Evolutionary conservation across 2,329 filamentous ascomycete species (phyloP).

Genomic region (Aspergillus sp.): DNA sequence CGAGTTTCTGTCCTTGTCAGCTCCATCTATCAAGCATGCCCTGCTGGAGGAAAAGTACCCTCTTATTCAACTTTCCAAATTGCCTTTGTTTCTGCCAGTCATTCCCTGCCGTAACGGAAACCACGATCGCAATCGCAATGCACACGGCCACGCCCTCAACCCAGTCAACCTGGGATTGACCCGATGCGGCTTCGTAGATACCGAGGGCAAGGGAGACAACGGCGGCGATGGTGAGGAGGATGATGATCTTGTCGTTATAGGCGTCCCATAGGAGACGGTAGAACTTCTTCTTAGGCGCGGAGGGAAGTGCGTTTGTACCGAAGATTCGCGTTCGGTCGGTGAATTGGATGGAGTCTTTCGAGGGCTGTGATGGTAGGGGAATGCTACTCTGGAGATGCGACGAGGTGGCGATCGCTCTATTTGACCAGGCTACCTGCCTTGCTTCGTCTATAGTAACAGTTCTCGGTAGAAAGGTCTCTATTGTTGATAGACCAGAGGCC

Average conservation of each 20-base stretch:
- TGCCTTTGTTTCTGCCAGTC: conserved; percentile 78
- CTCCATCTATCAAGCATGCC: neutral
- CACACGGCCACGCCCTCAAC: conserved; percentile 77
- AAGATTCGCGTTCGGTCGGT: conserved; percentile 60
- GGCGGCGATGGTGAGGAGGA: conserved; percentile 67
- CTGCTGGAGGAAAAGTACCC: conserved; percentile 43
- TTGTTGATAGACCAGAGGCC: conserved; percentile 69
- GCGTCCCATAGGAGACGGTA: conserved; percentile 65
- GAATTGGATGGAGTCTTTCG: conserved; percentile 39
- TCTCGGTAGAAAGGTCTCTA: conserved; percentile 67
- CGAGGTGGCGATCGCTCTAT: conserved; percentile 45
- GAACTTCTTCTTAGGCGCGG: conserved; percentile 62
- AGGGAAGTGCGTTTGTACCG: conserved; percentile 61
- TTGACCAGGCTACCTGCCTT: conserved; percentile 17
- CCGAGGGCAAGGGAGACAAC: conserved; percentile 68
- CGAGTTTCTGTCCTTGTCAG: conserved; percentile 53
- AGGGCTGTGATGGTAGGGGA: conserved; percentile 3
- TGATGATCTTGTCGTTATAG: conserved; percentile 72
- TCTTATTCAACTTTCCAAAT: conserved; percentile 73
- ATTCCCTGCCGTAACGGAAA: conserved; percentile 69
- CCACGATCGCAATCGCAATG: conserved; percentile 72
- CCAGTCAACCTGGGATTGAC: conserved; percentile 64
- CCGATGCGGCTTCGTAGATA: conserved; percentile 65
- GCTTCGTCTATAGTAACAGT: conserved; percentile 67
- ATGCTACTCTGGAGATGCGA: conserved; percentile 41